Base-by-base conservation (phyloP, 176 grass and related monocot genomes). In the Typha latifolia region DNA sequence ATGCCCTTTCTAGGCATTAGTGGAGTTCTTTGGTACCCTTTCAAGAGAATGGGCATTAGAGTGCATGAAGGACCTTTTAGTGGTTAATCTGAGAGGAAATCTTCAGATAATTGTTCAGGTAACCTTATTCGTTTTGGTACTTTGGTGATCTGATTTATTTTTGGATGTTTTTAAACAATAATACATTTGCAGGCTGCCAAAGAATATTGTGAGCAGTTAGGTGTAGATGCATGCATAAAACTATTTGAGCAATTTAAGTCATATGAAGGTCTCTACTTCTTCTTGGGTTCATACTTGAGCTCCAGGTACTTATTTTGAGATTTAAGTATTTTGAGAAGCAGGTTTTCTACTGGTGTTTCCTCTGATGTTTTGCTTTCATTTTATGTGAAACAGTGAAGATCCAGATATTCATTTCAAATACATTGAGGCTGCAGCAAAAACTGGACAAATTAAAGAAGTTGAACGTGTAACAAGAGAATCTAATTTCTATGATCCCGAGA, bases 161-260 rank as follows among this genome's bases (percentile, higher is more conserved):
- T 32, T 67, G 14, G 13, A 50, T 22, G 57, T 49, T 61, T 53
- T 56, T 61, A 22, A 22, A 55, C 65, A n/a, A 32, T 62, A n/a
- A 23, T 61, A 19, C 5, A 49, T 75, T 50, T 77, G 57, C 65
- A 99, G 94, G 80, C 83, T 51, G 89, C 94, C 2, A 99, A 99
- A 71, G 89, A 99, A 77, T 99, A 99, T 68, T 83, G 79, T 50
- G 89, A 99, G 21, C 89, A 99, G 47, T 68, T 99, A 70, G 94
- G 94, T 15, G 83, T 84, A n/a, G 80, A 92, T 9, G 77, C 74
- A 59, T 97, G 93, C 77, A 89, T 97, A 62, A 97, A 97, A 69
- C 73, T 97, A 19, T 97, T 97, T 76, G 93, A 97, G 70, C 93
- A 97, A 77, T 97, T 97, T 78, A 92, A 97, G 87, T 92, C 93